A percentile compares a stretch with the other conserved stretches of the same genome.
Conservation (phyloP, 257 asterid species). For the Solanum boliviense region DNA sequence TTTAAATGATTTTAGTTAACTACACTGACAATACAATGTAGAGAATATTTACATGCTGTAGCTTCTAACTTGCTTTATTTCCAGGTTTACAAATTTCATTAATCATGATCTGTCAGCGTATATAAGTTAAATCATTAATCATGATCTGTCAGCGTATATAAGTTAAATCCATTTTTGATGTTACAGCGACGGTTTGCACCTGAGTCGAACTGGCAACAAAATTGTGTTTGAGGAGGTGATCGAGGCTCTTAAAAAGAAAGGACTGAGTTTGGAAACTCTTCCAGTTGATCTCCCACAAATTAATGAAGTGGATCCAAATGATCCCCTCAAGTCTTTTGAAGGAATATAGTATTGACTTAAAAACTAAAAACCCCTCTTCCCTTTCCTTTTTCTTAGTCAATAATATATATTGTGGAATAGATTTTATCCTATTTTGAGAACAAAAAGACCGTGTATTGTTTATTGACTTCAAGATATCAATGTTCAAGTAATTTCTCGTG, state of each 20-base stretch:
- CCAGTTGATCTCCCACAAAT: constrained; percentile 41
- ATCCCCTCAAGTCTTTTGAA: constrained; percentile 51
- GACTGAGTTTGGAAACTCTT: constrained; percentile 31
- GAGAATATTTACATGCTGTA: neutral
- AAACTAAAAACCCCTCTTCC: neutral
- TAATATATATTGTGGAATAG: neutral
- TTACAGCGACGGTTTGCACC: constrained; percentile 80
- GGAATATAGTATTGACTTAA: neutral
- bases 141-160: neutral
- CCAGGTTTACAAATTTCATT: neutral
- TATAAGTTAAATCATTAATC: neutral
- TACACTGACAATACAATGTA: neutral
- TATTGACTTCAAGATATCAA: neutral
- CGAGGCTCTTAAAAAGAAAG: constrained; percentile 23
- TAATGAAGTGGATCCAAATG: constrained; percentile 34
- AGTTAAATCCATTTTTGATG: neutral
- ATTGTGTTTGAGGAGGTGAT: constrained; percentile 53
- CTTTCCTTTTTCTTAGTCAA: neutral
- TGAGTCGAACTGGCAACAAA: constrained; percentile 36
- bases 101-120: neutral
- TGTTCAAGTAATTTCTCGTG: neutral
- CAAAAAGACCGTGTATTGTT: neutral
- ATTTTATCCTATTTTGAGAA: neutral
- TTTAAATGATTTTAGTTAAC: neutral
- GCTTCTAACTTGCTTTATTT: neutral